phyloP scores from a whole-genome alignment of 192 early-diverging fungal genomes.

The Coemansia sp. region DNA sequence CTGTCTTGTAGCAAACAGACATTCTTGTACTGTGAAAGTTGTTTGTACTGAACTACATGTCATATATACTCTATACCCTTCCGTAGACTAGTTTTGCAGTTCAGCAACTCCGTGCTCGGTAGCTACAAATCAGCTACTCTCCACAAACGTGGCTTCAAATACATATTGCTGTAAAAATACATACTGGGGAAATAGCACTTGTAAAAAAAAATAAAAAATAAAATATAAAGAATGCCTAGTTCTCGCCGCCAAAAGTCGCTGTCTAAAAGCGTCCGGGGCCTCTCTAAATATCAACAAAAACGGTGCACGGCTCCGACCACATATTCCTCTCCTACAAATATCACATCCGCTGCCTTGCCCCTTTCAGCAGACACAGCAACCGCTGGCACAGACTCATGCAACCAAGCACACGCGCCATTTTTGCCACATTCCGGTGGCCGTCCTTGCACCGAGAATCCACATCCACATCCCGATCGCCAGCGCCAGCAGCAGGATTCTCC shows the following conservation, averaged over 20 bases:
- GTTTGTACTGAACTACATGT: background rate
- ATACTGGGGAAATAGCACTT: no score
- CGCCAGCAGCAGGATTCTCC: background rate
- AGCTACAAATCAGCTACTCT: background rate
- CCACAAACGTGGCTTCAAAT: background rate
- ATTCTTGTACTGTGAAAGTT: background rate
- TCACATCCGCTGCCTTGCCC: background rate
- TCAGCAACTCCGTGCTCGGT: background rate
- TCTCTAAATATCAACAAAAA: background rate
- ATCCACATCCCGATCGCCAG: background rate
- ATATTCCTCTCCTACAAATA: background rate
- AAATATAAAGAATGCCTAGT: background rate
- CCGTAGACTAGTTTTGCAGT: background rate
- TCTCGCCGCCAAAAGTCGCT: slow-evolving; percentile 1
- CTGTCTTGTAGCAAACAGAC: background rate
- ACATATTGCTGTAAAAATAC: no score
- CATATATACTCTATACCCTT: no score
- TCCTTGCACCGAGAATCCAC: background rate
- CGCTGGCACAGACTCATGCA: background rate
- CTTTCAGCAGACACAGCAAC: background rate
- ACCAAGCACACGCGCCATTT: background rate
- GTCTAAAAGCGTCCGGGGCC: background rate
- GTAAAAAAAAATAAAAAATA: no score
- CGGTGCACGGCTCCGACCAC: background rate
- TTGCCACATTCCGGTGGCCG: background rate